These are phyloP conservation scores for Orbilia ellipsospora DNA, from an alignment of 2,329 filamentous ascomycete species.

Conservation along the genomic window DNA sequence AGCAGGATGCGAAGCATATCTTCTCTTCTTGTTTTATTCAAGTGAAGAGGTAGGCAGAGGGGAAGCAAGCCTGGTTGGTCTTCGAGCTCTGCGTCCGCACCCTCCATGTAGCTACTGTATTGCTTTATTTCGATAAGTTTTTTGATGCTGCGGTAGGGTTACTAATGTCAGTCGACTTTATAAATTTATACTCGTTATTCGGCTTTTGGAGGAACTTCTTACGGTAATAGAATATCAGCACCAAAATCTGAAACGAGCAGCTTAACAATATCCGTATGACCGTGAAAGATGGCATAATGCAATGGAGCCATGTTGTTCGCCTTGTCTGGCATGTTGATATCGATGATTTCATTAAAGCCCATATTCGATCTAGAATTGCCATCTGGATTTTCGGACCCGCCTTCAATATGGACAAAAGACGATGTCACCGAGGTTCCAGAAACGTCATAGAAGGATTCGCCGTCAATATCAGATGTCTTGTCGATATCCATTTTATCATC, in stretches of 20 bases:
- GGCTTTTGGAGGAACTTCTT: slow-evolving; percentile 66
- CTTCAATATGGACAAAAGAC: slow-evolving; percentile 59
- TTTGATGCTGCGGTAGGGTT: too few species aligned
- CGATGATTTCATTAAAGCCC: slow-evolving; percentile 80
- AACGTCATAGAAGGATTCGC: background rate
- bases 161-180: too few species aligned
- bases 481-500: slow-evolving; percentile 65
- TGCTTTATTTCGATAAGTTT: too few species aligned
- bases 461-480: slow-evolving; percentile 62
- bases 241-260: slow-evolving; percentile 75
- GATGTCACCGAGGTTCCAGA: slow-evolving; percentile 25
- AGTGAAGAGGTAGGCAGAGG: slow-evolving; percentile 73
- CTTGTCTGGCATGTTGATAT: slow-evolving; percentile 81
- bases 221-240: slow-evolving; percentile 80
- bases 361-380: slow-evolving; percentile 64
- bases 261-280: slow-evolving; percentile 76
- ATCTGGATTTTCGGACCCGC: slow-evolving; percentile 62
- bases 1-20: slow-evolving; percentile 73
- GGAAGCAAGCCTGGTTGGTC: too few species aligned
- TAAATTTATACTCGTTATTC: too few species aligned
- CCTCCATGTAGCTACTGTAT: too few species aligned
- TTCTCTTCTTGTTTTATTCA: slow-evolving; percentile 66
- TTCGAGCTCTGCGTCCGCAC: slow-evolving; percentile 71
- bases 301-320: slow-evolving; percentile 70
- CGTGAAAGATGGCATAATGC: slow-evolving; percentile 80